Conservation (phyloP, 257 asterid genomes). For the Fraxinus excelsior region DNA sequence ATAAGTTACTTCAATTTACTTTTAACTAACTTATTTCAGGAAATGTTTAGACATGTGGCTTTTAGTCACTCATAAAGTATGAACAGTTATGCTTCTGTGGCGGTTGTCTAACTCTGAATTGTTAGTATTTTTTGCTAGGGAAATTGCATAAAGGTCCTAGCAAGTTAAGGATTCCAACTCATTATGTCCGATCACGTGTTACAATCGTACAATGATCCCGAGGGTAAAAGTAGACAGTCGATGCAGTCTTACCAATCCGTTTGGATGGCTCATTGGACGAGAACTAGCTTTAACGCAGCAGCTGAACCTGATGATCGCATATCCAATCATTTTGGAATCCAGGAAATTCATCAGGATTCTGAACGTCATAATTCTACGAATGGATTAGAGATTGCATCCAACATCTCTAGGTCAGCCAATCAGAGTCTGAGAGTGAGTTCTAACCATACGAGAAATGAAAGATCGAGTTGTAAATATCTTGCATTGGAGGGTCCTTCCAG, state of each 20-base stretch:
- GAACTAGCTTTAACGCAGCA: conserved; percentile 29
- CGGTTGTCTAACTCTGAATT: background rate
- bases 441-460: conserved; percentile 30
- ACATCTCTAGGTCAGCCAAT: conserved; percentile 23
- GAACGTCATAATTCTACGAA: conserved; percentile 21
- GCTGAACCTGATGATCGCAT: conserved; percentile 20
- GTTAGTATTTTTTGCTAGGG: conserved; percentile 14
- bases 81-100: background rate
- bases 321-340: conserved; percentile 24
- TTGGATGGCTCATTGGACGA: conserved; percentile 78
- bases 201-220: conserved; percentile 25
- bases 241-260: conserved; percentile 44
- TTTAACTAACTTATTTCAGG: background rate
- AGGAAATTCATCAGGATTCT: conserved; percentile 26
- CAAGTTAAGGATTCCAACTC: conserved; percentile 4
- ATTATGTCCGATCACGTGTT: conserved; percentile 51
- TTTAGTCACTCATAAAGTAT: background rate
- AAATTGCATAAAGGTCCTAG: conserved; percentile 17
- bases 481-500: conserved; percentile 7
- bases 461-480: background rate
- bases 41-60: background rate
- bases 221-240: conserved; percentile 38
- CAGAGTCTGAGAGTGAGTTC: conserved; percentile 26
- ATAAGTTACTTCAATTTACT: no score
- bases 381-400: conserved; percentile 25